Percentiles rank a stretch among this genome's conserved stretches.
Conservation (phyloP, 805 yeast species). For the Wickerhamomyces alni region DNA sequence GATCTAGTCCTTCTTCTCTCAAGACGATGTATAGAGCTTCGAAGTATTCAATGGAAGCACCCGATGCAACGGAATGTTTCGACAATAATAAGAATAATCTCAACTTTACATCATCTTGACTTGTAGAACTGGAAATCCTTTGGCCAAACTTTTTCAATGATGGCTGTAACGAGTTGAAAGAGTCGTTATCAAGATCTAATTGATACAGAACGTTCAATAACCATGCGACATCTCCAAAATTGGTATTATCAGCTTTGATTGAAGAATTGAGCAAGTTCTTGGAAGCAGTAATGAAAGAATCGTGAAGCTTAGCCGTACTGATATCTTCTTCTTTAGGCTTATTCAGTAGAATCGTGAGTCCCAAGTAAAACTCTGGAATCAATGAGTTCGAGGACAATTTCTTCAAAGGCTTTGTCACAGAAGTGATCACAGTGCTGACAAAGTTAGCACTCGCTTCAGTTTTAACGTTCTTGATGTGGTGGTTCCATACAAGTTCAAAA, state of each 20-base stretch:
- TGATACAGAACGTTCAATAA: conserved; percentile 24
- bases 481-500: conserved; percentile 32
- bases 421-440: conserved; percentile 11
- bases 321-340: background rate
- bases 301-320: conserved; percentile 2
- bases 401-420: conserved; percentile 12
- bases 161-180: conserved; percentile 6
- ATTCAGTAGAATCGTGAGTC: conserved; percentile 10
- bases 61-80: conserved; percentile 13
- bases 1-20: conserved; percentile 19
- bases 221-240: conserved; percentile 21
- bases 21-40: conserved; percentile 30
- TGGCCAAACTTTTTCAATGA: conserved; percentile 9
- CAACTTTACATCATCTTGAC: conserved; percentile 13
- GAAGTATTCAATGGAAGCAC: conserved; percentile 21
- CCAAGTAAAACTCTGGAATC: conserved; percentile 7
- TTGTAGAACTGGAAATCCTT: conserved; percentile 5
- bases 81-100: conserved; percentile 25
- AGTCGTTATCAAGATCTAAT: conserved; percentile 9
- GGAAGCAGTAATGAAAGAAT: conserved; percentile 6
- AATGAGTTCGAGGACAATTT: conserved; percentile 6
- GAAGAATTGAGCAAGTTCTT: conserved; percentile 4
- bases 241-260: background rate
- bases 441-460: conserved; percentile 24
- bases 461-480: conserved; percentile 34